phyloP scores from a whole-genome alignment of 805 yeast genomes.

The Saccharomycopsis microspora region DNA sequence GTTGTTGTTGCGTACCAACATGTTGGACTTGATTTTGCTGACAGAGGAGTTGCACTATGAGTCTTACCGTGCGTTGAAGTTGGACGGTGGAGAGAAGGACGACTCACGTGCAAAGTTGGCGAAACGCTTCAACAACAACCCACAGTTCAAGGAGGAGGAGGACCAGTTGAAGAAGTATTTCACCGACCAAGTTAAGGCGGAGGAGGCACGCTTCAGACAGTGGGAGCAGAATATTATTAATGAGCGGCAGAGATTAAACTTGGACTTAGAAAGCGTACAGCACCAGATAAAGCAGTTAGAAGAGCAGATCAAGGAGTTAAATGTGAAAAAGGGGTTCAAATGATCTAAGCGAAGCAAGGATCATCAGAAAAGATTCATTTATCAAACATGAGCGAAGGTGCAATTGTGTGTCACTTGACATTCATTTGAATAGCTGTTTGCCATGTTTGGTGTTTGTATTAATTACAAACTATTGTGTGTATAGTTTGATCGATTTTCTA shows the following conservation, averaged over 20 bases:
- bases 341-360: not conserved
- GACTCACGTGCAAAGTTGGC: slow-evolving; percentile 27
- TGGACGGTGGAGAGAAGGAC: slow-evolving; percentile 34
- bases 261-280: slow-evolving; percentile 87
- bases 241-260: slow-evolving; percentile 88
- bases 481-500: too few species aligned
- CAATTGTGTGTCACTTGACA: not conserved
- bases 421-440: not conserved
- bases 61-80: slow-evolving; percentile 60
- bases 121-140: slow-evolving; percentile 52
- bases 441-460: not conserved
- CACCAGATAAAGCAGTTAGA: slow-evolving; percentile 61
- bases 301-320: slow-evolving; percentile 59
- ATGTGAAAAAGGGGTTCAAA: slow-evolving; percentile 36
- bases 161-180: slow-evolving; percentile 86
- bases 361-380: too few species aligned
- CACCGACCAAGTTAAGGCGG: slow-evolving; percentile 93
- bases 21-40: slow-evolving; percentile 70
- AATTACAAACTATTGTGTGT: not conserved
- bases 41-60: slow-evolving; percentile 79
- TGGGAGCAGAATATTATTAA: slow-evolving; percentile 97
- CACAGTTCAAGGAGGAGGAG: slow-evolving; percentile 93
- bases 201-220: slow-evolving; percentile 94
- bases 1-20: slow-evolving; percentile 66
- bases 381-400: not conserved